Evolutionary conservation across 2,329 filamentous ascomycete species (phyloP).

Genomic region (Penicillium glabrum): DNA sequence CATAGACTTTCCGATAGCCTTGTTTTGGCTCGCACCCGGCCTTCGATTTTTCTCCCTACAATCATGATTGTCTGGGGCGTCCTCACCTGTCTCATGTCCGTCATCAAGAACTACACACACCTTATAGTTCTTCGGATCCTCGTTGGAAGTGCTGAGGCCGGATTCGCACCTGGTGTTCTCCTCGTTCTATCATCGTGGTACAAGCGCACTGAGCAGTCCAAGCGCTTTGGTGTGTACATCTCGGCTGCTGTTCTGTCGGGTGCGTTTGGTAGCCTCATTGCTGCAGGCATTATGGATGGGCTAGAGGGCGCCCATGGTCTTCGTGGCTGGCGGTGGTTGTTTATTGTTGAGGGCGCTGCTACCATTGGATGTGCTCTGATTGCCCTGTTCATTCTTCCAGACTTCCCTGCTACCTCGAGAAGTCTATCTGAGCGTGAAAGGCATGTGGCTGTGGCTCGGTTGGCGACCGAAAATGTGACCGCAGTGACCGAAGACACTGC

Average conservation of each 20-base stretch:
- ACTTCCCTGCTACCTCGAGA: conserved; percentile 51
- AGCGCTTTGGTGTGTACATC: conserved; percentile 58
- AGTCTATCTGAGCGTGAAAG: conserved; percentile 34
- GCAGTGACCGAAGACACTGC: conserved; percentile 13
- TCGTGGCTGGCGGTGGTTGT: conserved; percentile 55
- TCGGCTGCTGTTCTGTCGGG: conserved; percentile 58
- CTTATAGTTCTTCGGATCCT: conserved; percentile 46
- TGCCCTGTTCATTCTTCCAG: conserved; percentile 48
- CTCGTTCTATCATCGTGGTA: conserved; percentile 59
- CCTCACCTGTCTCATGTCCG: conserved; percentile 53
- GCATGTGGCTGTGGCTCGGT: conserved; percentile 23
- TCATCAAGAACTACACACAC: conserved; percentile 48
- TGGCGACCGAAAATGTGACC: conserved; percentile 20
- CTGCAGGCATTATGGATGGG: conserved; percentile 49
- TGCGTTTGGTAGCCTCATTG: conserved; percentile 55
- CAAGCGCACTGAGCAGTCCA: conserved; percentile 57
- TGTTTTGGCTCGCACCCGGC: conserved; percentile 50
- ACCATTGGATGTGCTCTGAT: conserved; percentile 48
- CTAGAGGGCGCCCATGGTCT: conserved; percentile 49
- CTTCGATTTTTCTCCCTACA: conserved; percentile 51
- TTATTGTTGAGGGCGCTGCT: conserved; percentile 46
- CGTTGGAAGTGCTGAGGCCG: conserved; percentile 25
- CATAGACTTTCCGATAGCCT: conserved; percentile 23
- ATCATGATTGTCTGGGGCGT: conserved; percentile 58
- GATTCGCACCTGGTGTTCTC: conserved; percentile 26